phyloP scores from a whole-genome alignment of 1,139 yeast genomes.

The Kurtzmaniella quercitrusa region DNA sequence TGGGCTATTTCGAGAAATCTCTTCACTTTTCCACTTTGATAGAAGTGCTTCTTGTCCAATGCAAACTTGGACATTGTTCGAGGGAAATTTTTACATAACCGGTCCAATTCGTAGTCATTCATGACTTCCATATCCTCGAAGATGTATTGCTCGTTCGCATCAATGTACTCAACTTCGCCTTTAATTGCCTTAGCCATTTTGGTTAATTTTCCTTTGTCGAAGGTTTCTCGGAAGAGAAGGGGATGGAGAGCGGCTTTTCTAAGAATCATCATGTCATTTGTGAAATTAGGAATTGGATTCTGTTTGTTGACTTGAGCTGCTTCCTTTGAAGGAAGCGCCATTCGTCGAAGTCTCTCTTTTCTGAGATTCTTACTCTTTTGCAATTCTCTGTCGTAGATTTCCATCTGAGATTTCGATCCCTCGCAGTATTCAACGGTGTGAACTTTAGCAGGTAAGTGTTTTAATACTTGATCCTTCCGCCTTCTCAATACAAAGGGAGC shows the following conservation, averaged over 20 bases:
- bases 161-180: slow-evolving; percentile 72
- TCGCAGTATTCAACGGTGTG: slow-evolving; percentile 64
- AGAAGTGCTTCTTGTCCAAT: slow-evolving; percentile 55
- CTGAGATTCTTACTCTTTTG: slow-evolving; percentile 42
- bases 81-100: slow-evolving; percentile 70
- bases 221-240: slow-evolving; percentile 58
- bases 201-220: slow-evolving; percentile 48
- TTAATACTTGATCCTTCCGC: slow-evolving; percentile 84
- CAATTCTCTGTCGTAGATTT: slow-evolving; percentile 59
- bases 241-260: slow-evolving; percentile 79
- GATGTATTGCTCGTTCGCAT: slow-evolving; percentile 72
- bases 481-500: slow-evolving; percentile 93
- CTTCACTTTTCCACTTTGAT: slow-evolving; percentile 74
- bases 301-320: slow-evolving; percentile 29
- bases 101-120: slow-evolving; percentile 85
- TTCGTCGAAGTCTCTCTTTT: slow-evolving; percentile 47
- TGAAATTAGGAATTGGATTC: slow-evolving; percentile 34
- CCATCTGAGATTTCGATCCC: slow-evolving; percentile 52
- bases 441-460: slow-evolving; percentile 77
- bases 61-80: slow-evolving; percentile 52
- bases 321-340: slow-evolving; percentile 34
- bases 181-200: slow-evolving; percentile 75
- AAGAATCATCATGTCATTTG: slow-evolving; percentile 63
- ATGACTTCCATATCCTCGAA: slow-evolving; percentile 94
- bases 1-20: slow-evolving; percentile 57